Evolutionary conservation across 441 rosid genomes (phyloP), one percentile per base, ranked within the genome.

Genomic region (Croton setiger): DNA sequence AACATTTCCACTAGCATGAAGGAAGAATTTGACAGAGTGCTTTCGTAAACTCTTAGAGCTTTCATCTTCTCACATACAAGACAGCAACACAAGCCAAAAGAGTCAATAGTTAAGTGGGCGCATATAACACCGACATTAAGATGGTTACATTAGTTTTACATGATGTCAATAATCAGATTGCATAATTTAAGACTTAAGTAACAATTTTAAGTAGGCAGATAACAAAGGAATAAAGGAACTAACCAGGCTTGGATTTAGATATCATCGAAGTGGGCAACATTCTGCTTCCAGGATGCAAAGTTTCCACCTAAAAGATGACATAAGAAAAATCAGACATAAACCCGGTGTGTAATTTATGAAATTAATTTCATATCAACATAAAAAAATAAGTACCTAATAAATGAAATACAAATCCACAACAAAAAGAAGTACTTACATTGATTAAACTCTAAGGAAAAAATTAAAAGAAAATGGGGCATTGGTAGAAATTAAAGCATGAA

Each of bases 1-100:
- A 72, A 92, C 77, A 73, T 76, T 82, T 69, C 90, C 98, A 72
- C 79, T 79, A 51, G 86, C 75, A 69, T 87, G 97, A 56, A 94
- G 86, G 67, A 79, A 35, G 67, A 93, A 76, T 65, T 88, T 89
- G 55, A 93, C 89, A 66, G 87, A 70, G 35, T 82, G 74, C 80
- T 82, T 93, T 7, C 72, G 75, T 61, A 73, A 77, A 64, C 74
- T 84, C 75, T 79, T 81, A 4, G 65, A 79, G 37, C 57, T 55
- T 47, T 71, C 86, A 78, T 80, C 88, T 81, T 60, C 31, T 63
- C 52, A 59, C 45, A 20, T 53, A 70, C 44, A 71, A 54, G 71
- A 62, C 39, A 74, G 52, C 5, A 56, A 41, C 68, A 70, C 18
- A 70, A 27, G 23, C 43, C 66, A 17, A 45, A 60, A 52, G 55